Percentiles rank a stretch among this genome's conserved stretches.
Evolutionary conservation across 805 yeast genomes (phyloP).

Genomic region (Yarrowia yakushimensis): DNA sequence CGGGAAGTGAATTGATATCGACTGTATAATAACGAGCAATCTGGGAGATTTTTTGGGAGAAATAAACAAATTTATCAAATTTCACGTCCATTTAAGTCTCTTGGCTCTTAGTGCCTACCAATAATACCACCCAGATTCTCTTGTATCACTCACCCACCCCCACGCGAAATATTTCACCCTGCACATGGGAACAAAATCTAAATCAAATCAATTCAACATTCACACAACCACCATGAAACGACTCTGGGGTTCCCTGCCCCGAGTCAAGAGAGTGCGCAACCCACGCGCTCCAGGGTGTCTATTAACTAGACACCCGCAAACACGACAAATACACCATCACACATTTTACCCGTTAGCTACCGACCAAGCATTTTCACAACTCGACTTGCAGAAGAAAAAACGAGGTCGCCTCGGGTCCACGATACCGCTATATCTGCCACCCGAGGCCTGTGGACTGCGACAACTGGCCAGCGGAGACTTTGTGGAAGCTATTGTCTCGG

Average conservation of each 20-base stretch:
- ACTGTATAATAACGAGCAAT: no score
- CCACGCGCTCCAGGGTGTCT: neutral
- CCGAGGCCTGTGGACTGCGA: conserved; percentile 18
- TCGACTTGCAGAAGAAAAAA: neutral
- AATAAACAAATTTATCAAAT: neutral
- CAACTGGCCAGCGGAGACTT: conserved; percentile 8
- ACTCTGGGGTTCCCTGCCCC: conserved; percentile 19
- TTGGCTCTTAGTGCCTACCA: neutral
- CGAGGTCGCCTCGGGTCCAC: neutral
- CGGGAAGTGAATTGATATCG: neutral
- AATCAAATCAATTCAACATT: conserved; percentile 2
- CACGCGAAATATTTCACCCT: neutral
- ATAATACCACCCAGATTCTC: neutral
- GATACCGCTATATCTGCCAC: conserved; percentile 1
- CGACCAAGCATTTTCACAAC: conserved; percentile 4
- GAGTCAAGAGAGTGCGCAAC: neutral
- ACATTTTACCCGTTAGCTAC: conserved; percentile 6
- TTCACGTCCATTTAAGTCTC: no score
- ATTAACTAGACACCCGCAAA: neutral
- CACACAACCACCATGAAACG: conserved; percentile 14
- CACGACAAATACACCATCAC: conserved; percentile 9
- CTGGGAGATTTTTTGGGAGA: neutral
- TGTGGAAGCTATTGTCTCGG: conserved; percentile 5
- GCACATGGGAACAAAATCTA: conserved; percentile 16
- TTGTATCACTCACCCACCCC: neutral